These are phyloP conservation scores for Suillus cothurnatus DNA, from an alignment of 768 basidiomycete species.

Conservation along the genomic window DNA sequence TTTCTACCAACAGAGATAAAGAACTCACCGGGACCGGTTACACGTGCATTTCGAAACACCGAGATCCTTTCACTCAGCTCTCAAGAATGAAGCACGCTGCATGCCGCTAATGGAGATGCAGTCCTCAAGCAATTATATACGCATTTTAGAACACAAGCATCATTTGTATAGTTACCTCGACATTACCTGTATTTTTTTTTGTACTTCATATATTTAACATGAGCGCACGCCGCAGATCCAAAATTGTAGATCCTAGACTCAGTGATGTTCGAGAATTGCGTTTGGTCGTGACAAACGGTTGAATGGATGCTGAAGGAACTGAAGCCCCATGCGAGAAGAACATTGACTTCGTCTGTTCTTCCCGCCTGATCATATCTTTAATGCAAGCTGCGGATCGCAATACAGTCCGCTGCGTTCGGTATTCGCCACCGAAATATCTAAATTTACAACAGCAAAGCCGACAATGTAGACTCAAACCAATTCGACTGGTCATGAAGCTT, in stretches of 20 bases:
- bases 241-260: not conserved
- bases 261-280: not conserved
- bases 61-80: not conserved
- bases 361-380: no score
- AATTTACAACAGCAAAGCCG: no score
- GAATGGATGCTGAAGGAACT: no score
- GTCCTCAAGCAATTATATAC: not conserved
- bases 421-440: not conserved
- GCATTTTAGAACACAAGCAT: not conserved
- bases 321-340: no score
- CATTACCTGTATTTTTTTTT: not conserved
- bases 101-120: not conserved
- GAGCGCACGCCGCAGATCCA: not conserved
- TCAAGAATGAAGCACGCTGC: not conserved
- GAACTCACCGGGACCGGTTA: not conserved
- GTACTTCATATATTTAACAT: not conserved
- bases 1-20: not conserved
- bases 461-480: not conserved
- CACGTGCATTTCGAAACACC: not conserved
- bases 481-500: slow-evolving; percentile 1
- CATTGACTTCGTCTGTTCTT: no score
- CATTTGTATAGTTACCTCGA: not conserved
- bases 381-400: not conserved
- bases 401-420: not conserved
- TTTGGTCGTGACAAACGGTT: no score